Conservation (phyloP, 345 rosid species). For the Lenwebbia sp. region DNA sequence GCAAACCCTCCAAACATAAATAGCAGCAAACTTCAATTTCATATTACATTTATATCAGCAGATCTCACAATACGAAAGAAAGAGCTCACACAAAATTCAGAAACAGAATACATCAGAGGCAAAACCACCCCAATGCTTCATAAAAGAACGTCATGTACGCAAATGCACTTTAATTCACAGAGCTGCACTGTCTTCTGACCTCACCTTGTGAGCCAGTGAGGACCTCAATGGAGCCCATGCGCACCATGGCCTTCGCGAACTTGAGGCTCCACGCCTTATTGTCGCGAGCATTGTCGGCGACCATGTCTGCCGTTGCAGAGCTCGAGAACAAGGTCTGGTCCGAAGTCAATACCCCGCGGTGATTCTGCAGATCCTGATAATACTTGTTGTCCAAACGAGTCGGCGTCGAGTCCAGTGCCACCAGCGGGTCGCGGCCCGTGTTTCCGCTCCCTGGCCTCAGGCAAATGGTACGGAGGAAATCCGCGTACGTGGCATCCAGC, state of each 20-base stretch:
- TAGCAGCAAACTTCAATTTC: not conserved
- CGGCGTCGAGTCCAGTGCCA: not conserved
- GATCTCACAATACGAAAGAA: not conserved
- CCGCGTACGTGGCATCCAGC: not conserved
- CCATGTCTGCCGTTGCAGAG: not conserved
- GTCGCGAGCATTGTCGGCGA: not conserved
- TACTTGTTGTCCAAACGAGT: not conserved
- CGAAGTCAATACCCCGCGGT: not conserved
- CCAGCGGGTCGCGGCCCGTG: not conserved
- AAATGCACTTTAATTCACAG: not conserved
- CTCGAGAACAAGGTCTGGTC: not conserved
- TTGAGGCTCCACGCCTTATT: not conserved
- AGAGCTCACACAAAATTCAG: not conserved
- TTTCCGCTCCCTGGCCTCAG: not conserved
- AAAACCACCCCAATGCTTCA: not conserved
- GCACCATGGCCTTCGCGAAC: conserved; percentile 13
- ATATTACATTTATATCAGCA: not conserved
- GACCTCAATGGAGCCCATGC: conserved; percentile 13
- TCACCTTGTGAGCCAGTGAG: conserved; percentile 11
- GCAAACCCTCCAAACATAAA: not conserved
- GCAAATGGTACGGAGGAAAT: conserved; percentile 1
- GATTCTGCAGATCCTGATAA: not conserved
- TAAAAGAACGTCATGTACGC: not conserved
- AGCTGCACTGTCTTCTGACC: conserved; percentile 1
- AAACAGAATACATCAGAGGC: not conserved